These are phyloP conservation scores for Mycosphaerella arachidis DNA, from an alignment of 2,329 filamentous ascomycete genomes.

Conservation along the genomic window DNA sequence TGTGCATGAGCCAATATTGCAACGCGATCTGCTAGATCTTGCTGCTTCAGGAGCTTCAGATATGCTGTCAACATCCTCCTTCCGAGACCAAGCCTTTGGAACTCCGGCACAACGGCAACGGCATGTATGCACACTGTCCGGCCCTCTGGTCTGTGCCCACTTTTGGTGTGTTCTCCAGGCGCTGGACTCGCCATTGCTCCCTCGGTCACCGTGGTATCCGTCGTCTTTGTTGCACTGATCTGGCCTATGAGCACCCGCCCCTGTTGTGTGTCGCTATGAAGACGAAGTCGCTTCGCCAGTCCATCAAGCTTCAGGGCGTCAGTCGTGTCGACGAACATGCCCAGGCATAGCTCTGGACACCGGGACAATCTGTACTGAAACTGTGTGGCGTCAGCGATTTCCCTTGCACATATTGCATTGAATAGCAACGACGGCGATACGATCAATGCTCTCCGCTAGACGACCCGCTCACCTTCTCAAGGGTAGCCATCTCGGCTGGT, in stretches of 20 bases:
- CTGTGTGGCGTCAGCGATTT: background rate
- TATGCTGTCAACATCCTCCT: slow-evolving; percentile 7
- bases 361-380: background rate
- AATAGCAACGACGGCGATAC: background rate
- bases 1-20: slow-evolving; percentile 70
- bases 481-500: background rate
- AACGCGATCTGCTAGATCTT: slow-evolving; percentile 64
- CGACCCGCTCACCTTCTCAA: background rate
- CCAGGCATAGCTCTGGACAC: background rate
- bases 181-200: slow-evolving; percentile 65
- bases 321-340: background rate
- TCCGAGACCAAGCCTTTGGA: slow-evolving; percentile 7
- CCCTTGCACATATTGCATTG: background rate
- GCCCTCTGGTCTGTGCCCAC: slow-evolving; percentile 67
- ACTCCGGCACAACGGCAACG: slow-evolving; percentile 19
- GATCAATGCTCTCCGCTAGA: background rate
- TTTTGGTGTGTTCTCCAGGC: slow-evolving; percentile 29
- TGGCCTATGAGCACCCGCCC: slow-evolving; percentile 54
- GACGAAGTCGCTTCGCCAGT: background rate
- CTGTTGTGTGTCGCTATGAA: background rate
- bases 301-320: background rate
- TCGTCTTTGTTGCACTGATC: slow-evolving; percentile 66
- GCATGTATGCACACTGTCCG: slow-evolving; percentile 74
- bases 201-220: slow-evolving; percentile 61
- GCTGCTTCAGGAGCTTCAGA: slow-evolving; percentile 58